Evolutionary conservation across 2,329 filamentous ascomycete species (phyloP), one percentile per base, ranked within the genome.

Genomic region (Aspergillus brunneoviolaceus): DNA sequence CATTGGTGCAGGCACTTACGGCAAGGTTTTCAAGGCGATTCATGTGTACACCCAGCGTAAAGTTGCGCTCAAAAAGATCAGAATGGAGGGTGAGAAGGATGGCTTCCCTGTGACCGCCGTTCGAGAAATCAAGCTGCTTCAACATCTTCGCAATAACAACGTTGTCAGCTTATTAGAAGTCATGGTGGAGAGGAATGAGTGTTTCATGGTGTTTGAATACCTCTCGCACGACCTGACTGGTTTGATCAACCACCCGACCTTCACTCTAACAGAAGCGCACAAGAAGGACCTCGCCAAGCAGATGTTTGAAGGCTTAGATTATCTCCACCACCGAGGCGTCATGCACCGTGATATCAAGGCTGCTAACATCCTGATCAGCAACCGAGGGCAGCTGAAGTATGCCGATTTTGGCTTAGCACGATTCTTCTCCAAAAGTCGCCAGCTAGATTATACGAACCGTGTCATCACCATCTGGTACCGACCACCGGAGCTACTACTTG

Each of bases 181-280:
- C 66, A 99, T 99, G 95, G 95, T 99, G 2, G 95, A 99, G 78
- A 91, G 89, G 72, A 98, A 98, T 67, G 93, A 98, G 76, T 99
- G 95, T 75, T 99, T 96, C 77, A 99, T 99, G 95, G 95, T 99
- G 3, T 99, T 99, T 66, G 95, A 99, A 75, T 99, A 99, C 72
- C 84, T 98, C 33, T 94, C 95, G 1, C 95, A 99, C 74, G 95
- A 99, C 74, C 81, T 99, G 62, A 99, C 95, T 2, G 95, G 95
- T 14, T 82, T 99, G 33, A 85, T 99, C 62, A 98, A 98, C 70
- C 95, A 99, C 71, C 95, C 95, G 0, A 89, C 89, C 0, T 99
- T 96, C 77, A 89, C 88, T 61, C 85, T 99, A 14, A 90, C 95
- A 42, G 80, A 87, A 4, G 87, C 89, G 0, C 93, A 98, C 74